These are phyloP conservation scores for Vachellia collinsii DNA, from an alignment of 306 rosid genomes.

Conservation along the genomic window DNA sequence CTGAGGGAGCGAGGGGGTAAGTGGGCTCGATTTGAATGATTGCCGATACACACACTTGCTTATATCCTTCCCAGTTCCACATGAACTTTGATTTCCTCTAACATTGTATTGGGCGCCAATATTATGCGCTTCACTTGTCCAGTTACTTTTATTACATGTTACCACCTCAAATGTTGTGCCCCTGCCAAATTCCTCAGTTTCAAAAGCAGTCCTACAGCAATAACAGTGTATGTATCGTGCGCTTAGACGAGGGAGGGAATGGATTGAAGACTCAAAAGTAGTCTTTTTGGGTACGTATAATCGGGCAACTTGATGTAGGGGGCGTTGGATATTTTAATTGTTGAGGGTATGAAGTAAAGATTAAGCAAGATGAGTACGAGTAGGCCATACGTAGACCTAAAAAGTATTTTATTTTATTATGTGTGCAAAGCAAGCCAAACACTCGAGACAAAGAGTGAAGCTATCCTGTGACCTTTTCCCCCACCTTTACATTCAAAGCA, in stretches of 20 bases:
- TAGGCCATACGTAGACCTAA: conserved; percentile 40
- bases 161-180: not conserved
- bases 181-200: not conserved
- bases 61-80: conserved; percentile 48
- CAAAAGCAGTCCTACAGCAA: not conserved
- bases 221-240: not conserved
- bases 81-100: conserved; percentile 34
- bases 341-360: conserved; percentile 46
- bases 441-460: conserved; percentile 3
- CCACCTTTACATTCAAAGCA: conserved; percentile 1
- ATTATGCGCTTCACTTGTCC: no score
- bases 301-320: not conserved
- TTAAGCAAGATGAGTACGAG: conserved; percentile 45
- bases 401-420: not conserved
- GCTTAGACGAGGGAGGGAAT: not conserved
- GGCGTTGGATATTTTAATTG: conserved; percentile 17
- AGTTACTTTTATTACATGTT: not conserved
- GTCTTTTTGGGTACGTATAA: not conserved
- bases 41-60: conserved; percentile 39
- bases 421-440: not conserved
- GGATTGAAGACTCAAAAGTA: not conserved
- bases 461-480: not conserved
- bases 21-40: conserved; percentile 33
- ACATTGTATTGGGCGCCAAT: not conserved
- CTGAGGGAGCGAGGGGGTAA: not conserved